Evolutionary conservation across 1,284 basidiomycete genomes (phyloP).

Genomic region (Polyporus tsugae): DNA sequence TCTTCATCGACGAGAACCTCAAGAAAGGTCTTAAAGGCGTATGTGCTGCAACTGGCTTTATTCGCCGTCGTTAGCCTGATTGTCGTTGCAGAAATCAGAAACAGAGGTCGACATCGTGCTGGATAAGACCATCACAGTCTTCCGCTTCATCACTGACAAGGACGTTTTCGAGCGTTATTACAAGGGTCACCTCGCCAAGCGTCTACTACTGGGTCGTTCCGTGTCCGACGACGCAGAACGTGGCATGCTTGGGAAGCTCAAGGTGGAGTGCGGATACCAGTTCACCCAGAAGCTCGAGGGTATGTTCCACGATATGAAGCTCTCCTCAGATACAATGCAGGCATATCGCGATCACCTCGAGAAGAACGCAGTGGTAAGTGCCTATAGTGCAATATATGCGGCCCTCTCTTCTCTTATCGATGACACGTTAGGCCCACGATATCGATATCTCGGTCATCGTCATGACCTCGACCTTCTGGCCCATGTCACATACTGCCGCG

Average conservation of each 20-base stretch:
- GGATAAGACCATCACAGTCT: slow-evolving; percentile 95
- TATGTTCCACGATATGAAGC: slow-evolving; percentile 98
- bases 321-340: slow-evolving; percentile 86
- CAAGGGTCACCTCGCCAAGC: slow-evolving; percentile 94
- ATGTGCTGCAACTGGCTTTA: slow-evolving; percentile 46
- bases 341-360: slow-evolving; percentile 73
- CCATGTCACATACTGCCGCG: slow-evolving; percentile 70
- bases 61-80: not conserved
- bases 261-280: slow-evolving; percentile 95
- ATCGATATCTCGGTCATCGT: slow-evolving; percentile 88
- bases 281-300: slow-evolving; percentile 99
- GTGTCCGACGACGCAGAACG: slow-evolving; percentile 98
- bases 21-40: slow-evolving; percentile 96
- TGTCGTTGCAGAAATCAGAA: slow-evolving; percentile 83
- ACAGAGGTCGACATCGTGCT: slow-evolving; percentile 89
- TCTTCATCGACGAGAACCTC: slow-evolving; percentile 98
- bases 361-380: slow-evolving; percentile 56
- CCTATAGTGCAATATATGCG: slow-evolving; percentile 30
- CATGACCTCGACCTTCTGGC: slow-evolving; percentile 96
- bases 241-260: slow-evolving; percentile 98
- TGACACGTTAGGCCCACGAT: slow-evolving; percentile 61
- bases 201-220: slow-evolving; percentile 86
- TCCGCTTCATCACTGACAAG: slow-evolving; percentile 95
- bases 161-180: slow-evolving; percentile 99
- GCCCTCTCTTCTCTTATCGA: not conserved